Conservation (phyloP, 169 alveolate genomes). For the Cyclospora cayetanensis region DNA sequence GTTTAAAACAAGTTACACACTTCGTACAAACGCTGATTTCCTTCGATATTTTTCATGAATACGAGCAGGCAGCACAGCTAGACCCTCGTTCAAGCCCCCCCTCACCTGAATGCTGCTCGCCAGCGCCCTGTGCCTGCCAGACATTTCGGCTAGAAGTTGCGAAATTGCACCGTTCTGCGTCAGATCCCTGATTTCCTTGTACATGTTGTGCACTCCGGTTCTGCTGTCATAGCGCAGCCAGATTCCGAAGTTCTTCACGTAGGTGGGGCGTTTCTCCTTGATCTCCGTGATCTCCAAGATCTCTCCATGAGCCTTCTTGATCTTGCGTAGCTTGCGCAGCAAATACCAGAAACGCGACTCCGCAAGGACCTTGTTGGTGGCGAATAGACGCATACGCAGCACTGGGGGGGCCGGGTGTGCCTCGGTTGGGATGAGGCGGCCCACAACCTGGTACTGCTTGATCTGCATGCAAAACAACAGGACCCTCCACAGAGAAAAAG, state of each 20-base stretch:
- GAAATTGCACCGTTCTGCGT: conserved; percentile 97
- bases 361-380: conserved; percentile 96
- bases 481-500: too few species aligned
- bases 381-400: conserved; percentile 98
- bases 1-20: too few species aligned
- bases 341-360: conserved; percentile 97
- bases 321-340: conserved; percentile 95
- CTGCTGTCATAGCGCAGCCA: conserved; percentile 98
- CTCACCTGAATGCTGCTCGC: conserved; percentile 88
- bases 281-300: conserved; percentile 85
- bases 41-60: too few species aligned
- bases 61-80: too few species aligned
- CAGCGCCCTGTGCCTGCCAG: conserved; percentile 98
- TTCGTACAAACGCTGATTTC: too few species aligned
- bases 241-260: conserved; percentile 97
- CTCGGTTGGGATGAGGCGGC: conserved; percentile 96
- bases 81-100: too few species aligned
- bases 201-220: conserved; percentile 99
- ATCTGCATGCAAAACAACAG: conserved; percentile 74
- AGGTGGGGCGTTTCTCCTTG: conserved; percentile 90
- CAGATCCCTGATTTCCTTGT: conserved; percentile 98
- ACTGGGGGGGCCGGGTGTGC: conserved; percentile 91
- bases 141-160: conserved; percentile 97
- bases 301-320: conserved; percentile 97
- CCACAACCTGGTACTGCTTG: conserved; percentile 95